Evolutionary conservation across 2,329 filamentous ascomycete species (phyloP), one percentile per base, ranked within the genome.

Genomic region (Penicillium sp.): DNA sequence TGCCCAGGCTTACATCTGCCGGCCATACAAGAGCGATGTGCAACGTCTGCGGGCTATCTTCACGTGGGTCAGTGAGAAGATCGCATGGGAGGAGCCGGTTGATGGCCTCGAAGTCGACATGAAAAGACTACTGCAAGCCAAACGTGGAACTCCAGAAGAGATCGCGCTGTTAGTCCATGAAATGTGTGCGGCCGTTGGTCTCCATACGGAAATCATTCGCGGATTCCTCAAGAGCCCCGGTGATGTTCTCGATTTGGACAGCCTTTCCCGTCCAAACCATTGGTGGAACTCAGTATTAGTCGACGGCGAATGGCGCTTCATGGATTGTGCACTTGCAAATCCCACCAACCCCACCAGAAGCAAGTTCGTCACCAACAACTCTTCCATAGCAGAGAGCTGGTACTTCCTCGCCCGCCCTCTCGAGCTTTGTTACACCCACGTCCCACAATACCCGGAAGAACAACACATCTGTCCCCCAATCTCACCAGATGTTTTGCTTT

Each of bases 201-300:
- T 99, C 34, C 88, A 91, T 61, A 91, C 90, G 34, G 93, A 97
- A 70, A 82, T 96, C 18, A 86, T 99, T 13, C 86, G 87, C 56
- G 94, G 94, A 0, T 97, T 94, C 68, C 84, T 99, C 52, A 99
- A 99, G 72, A 82, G 84, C 1, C 94, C 94, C 0, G 93, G 93
- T 0, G 94, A 97, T 66, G 78, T 87, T 7, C 80, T 89, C 1
- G 92, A 97, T 65, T 79, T 92, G 42, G 90, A 89, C 58, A 88
- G 88, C 54, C 85, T 93, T 71, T 90, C 91, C n/a, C 86, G 88
- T 29, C 83, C 93, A 0, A 99, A 99, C 67, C 94, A 99, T 75
- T 97, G 90, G 86, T 99, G 94, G 94, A 99, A 99, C 65, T 87
- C 91, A 0, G 91, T 97, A 16, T 78, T 97, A 34, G 87, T 97